Base-by-base conservation (phyloP, 768 basidiomycete species). In the Amanita rubescens region DNA sequence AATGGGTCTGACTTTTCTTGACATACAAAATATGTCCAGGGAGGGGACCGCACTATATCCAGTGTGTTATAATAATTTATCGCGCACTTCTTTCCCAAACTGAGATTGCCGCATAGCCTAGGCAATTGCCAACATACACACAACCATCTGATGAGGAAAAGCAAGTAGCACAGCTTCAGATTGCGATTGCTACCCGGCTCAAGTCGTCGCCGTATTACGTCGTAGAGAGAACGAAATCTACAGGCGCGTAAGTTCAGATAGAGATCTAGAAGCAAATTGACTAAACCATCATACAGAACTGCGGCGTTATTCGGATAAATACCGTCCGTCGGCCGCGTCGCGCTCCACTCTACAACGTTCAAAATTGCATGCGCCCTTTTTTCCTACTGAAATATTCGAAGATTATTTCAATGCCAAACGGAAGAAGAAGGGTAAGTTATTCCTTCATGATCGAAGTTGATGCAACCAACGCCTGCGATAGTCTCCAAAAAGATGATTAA, bases 271-370 rank as follows among this genome's bases (percentile, higher is more conserved):
- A 11, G 14, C 46, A 33, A n/a, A 14, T 38, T 27, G 20, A 25
- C 30, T 30, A n/a, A 38, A 19, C 8, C 53, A 44, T 42, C 17
- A 17, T 57, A 22, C 59, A 88, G 90, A 90, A 39, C 69, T 92
- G 3, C 81, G 85, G 39, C 81, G 87, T 25, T 93, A 90, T 64
- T 90, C 88, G 15, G 90, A 93, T 68, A 89, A 87, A 67, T 90
- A 91, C 65, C 77, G 84, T 6, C 80, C 84, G 2, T 82, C 81
- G 7, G 65, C 72, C 5, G 62, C 75, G 6, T 75, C 77, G 1
- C 82, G 83, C 53, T 87, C 89, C 10, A 71, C 77, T 35, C 72
- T 93, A 55, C 86, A 84, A 63, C 76, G 81, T 47, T 81, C 77
- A 58, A 82, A 88, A 24, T 69, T 93, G 3, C 79, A 90, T 56